Evolutionary conservation across 225 moss, liverwort and hornwort genomes (phyloP).

Genomic region (Polytrichum commune): DNA sequence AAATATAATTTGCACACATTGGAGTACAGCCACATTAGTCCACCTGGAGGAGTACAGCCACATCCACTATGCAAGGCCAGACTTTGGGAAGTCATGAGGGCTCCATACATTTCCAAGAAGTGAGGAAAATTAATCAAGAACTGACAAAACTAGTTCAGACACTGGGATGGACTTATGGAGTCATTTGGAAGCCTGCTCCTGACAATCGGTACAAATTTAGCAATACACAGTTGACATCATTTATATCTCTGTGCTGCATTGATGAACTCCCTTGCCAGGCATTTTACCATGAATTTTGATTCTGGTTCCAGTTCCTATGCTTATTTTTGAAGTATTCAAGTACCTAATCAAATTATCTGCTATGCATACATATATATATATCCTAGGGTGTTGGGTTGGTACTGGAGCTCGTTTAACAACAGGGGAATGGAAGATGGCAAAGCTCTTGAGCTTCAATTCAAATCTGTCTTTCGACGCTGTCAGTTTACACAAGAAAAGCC

Average conservation of each 20-base stretch:
- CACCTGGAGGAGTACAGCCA: no score
- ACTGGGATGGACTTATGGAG: constrained; percentile 4
- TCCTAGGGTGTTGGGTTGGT: constrained; percentile 45
- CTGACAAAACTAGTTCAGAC: neutral
- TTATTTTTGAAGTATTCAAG: no score
- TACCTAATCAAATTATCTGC: neutral
- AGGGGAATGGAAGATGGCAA: constrained; percentile 9
- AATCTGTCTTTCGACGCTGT: constrained; percentile 29
- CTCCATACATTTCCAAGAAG: neutral
- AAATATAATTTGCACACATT: no score
- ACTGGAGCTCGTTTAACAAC: constrained; percentile 24
- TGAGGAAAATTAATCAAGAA: no score
- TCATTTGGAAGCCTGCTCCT: neutral
- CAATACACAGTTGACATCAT: no score
- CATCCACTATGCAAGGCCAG: no score
- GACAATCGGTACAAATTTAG: neutral
- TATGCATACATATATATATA: neutral
- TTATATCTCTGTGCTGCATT: no score
- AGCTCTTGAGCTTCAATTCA: constrained; percentile 17
- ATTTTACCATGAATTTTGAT: no score
- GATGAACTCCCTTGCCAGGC: no score
- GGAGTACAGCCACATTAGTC: no score
- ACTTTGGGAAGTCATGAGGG: no score
- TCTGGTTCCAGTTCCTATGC: no score
- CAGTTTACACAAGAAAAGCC: constrained; percentile 24